A percentile compares a stretch with the other conserved stretches of the same genome.
Evolutionary conservation across 441 rosid genomes (phyloP).

Genomic region (Cnidoscolus chayamansa): DNA sequence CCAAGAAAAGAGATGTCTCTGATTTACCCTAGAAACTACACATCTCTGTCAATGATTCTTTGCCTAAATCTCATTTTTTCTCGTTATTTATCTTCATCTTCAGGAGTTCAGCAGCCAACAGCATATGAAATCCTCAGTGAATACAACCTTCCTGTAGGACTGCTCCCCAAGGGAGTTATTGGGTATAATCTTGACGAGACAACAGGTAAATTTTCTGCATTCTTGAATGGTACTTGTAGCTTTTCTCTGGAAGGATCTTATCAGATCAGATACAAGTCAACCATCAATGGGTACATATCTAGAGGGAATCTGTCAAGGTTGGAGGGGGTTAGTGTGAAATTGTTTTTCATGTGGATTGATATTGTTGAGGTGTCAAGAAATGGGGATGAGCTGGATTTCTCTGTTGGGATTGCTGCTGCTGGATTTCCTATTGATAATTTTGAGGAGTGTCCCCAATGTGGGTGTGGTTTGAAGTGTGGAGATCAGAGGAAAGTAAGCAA

Average conservation of each 20-base stretch:
- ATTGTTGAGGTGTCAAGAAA: constrained; percentile 50
- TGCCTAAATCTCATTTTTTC: constrained; percentile 18
- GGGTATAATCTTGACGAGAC: constrained; percentile 36
- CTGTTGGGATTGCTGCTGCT: constrained; percentile 71
- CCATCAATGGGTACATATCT: constrained; percentile 40
- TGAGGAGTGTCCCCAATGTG: constrained; percentile 65
- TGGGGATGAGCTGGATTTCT: constrained; percentile 53
- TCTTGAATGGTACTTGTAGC: constrained; percentile 25
- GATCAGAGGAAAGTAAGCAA: constrained; percentile 17
- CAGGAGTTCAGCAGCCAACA: constrained; percentile 13
- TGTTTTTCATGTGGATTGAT: constrained; percentile 63
- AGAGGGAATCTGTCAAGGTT: constrained; percentile 30
- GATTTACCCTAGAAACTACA: not conserved
- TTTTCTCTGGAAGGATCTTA: constrained; percentile 42
- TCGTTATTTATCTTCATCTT: not conserved
- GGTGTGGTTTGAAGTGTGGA: constrained; percentile 61
- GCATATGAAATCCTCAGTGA: constrained; percentile 43
- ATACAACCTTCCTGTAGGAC: constrained; percentile 44
- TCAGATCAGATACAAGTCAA: constrained; percentile 27
- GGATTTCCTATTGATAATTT: constrained; percentile 51
- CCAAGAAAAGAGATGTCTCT: constrained; percentile 24
- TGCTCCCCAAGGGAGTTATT: constrained; percentile 42
- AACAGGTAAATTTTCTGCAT: constrained; percentile 29
- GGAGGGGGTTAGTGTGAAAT: constrained; percentile 48
- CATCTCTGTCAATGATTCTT: not conserved